Evolutionary conservation across 1,139 yeast species (phyloP).

Genomic region (Saccharomycopsis hybrid): DNA sequence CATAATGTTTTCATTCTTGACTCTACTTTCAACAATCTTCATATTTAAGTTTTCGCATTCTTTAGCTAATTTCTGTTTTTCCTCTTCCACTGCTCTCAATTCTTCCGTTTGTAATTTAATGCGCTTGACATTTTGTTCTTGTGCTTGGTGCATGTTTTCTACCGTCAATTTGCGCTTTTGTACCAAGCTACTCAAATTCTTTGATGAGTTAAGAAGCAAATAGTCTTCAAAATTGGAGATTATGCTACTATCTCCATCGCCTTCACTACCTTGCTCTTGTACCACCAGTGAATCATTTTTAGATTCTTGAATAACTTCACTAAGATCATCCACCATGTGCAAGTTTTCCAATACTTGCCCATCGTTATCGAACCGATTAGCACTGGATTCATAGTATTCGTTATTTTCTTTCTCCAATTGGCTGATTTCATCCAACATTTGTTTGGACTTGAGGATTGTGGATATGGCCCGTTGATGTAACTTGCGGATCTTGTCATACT

Average conservation of each 20-base stretch:
- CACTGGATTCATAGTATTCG: neutral
- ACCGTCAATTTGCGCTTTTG: constrained; percentile 7
- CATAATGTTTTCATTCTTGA: neutral
- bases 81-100: neutral
- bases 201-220: constrained; percentile 16
- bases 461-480: constrained; percentile 5
- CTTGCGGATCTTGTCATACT: constrained; percentile 3
- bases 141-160: neutral
- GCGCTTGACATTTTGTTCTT: neutral
- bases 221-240: constrained; percentile 18
- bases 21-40: constrained; percentile 2
- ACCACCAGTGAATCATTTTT: constrained; percentile 12
- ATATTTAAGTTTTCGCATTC: neutral
- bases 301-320: constrained; percentile 11
- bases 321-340: constrained; percentile 11
- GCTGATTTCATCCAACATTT: constrained; percentile 14
- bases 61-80: neutral
- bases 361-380: neutral
- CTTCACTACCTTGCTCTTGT: neutral
- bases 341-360: constrained; percentile 7
- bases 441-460: constrained; percentile 5
- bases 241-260: constrained; percentile 6
- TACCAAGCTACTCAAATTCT: constrained; percentile 11
- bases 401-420: constrained; percentile 15
- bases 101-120: neutral